These are phyloP conservation scores for Fusarium continuum DNA, from an alignment of 2,329 filamentous ascomycete genomes.

Conservation along the genomic window DNA sequence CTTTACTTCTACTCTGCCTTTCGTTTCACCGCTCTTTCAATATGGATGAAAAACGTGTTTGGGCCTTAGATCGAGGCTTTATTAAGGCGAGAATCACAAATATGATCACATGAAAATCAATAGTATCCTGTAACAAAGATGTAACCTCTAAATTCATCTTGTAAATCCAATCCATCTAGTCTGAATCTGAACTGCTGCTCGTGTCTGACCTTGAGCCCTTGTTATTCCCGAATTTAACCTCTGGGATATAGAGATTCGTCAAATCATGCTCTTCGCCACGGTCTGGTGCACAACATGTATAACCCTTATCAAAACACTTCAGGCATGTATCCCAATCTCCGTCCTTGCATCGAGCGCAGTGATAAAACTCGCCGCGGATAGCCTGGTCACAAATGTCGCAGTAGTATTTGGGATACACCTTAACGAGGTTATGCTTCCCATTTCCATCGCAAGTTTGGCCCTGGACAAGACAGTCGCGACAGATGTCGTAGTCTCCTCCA, in stretches of 20 bases:
- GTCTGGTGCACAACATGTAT: conserved; percentile 4
- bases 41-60: not conserved
- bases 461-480: conserved; percentile 22
- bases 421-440: conserved; percentile 23
- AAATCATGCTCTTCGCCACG: not conserved
- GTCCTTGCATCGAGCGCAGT: conserved; percentile 11
- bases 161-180: not conserved
- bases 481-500: conserved; percentile 27
- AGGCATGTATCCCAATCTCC: conserved; percentile 26
- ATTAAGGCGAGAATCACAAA: not conserved
- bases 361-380: conserved; percentile 24
- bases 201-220: not conserved
- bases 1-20: not conserved
- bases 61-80: not conserved
- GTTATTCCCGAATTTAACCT: not conserved
- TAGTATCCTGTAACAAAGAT: no score
- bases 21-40: not conserved
- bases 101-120: no score
- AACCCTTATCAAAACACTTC: conserved; percentile 18
- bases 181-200: not conserved
- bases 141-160: no score
- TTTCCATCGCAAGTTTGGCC: conserved; percentile 10
- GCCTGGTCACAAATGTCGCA: conserved; percentile 17
- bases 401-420: conserved; percentile 28
- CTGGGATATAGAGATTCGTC: conserved; percentile 5